Conservation (phyloP, 2,329 filamentous ascomycete genomes). For the Alternaria arborescens region DNA sequence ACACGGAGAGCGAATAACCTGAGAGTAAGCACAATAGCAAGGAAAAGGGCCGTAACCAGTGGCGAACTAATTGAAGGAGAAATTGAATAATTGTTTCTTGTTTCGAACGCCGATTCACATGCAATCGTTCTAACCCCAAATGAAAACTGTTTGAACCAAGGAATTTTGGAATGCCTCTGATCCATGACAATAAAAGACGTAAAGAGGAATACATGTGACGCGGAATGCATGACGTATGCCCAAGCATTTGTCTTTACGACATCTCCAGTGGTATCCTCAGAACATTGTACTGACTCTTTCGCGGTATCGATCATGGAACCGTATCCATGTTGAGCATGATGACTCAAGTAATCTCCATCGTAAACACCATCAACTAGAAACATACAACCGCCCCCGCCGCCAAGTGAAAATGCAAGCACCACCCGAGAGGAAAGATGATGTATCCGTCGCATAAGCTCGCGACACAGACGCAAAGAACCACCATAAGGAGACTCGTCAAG, state of each 20-base stretch:
- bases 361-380: conserved; percentile 46
- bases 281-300: neutral
- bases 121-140: conserved; percentile 37
- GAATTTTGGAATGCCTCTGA: conserved; percentile 20
- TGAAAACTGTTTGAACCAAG: conserved; percentile 19
- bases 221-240: conserved; percentile 10
- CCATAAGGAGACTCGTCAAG: conserved; percentile 38
- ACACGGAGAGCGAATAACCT: neutral
- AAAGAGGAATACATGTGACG: conserved; percentile 8
- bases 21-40: neutral
- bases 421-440: conserved; percentile 41
- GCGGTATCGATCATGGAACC: conserved; percentile 8
- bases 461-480: conserved; percentile 35
- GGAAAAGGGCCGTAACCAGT: neutral
- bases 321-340: conserved; percentile 13
- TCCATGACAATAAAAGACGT: conserved; percentile 9
- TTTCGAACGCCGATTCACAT: conserved; percentile 37
- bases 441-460: conserved; percentile 36
- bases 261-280: neutral
- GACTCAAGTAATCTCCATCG: conserved; percentile 26
- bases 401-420: conserved; percentile 50
- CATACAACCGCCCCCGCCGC: conserved; percentile 52
- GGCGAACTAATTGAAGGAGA: neutral
- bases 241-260: conserved; percentile 12
- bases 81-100: conserved; percentile 38